A percentile compares a stretch with the other conserved stretches of the same genome.
phyloP scores from a whole-genome alignment of 257 asterid species.

The Ligustrum vulgare region DNA sequence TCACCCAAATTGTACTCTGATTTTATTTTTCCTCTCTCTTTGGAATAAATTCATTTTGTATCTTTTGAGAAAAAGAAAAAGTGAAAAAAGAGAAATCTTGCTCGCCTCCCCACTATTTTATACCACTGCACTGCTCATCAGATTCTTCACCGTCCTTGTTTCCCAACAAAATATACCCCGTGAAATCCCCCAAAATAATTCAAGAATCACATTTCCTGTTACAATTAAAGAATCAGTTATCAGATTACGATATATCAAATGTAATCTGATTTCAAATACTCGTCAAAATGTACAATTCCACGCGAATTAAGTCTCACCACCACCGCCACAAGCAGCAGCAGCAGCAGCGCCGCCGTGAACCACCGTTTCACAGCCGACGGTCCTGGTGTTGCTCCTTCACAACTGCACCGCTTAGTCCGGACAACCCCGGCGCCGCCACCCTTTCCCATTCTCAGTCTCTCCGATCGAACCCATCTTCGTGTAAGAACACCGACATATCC shows the following conservation, averaged over 20 bases:
- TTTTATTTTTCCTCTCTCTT: not conserved
- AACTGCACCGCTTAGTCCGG: conserved; percentile 79
- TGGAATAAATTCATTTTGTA: not conserved
- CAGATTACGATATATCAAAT: not conserved
- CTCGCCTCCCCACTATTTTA: conserved; percentile 18
- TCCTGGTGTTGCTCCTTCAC: conserved; percentile 92
- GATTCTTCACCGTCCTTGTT: conserved; percentile 19
- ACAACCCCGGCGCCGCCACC: conserved; percentile 28
- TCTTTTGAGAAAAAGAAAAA: conserved; percentile 24
- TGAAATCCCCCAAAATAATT: conserved; percentile 4
- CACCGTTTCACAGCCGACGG: conserved; percentile 58
- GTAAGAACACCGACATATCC: conserved; percentile 47
- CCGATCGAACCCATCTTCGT: conserved; percentile 34
- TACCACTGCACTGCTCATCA: conserved; percentile 6
- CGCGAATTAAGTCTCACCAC: conserved; percentile 26
- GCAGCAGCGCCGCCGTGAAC: conserved; percentile 46
- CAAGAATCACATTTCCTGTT: not conserved
- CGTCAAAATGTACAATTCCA: conserved; percentile 48
- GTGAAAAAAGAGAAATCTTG: conserved; percentile 17
- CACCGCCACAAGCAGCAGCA: conserved; percentile 9
- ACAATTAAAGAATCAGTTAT: conserved; percentile 17
- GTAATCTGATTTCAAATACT: not conserved
- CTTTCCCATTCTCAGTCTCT: conserved; percentile 30
- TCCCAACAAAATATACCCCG: conserved; percentile 11
- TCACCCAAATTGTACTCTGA: not conserved